Evolutionary conservation across 192 early-diverging fungal genomes (phyloP), one percentile per base, ranked within the genome.

Genomic region (Coemansia sp.): DNA sequence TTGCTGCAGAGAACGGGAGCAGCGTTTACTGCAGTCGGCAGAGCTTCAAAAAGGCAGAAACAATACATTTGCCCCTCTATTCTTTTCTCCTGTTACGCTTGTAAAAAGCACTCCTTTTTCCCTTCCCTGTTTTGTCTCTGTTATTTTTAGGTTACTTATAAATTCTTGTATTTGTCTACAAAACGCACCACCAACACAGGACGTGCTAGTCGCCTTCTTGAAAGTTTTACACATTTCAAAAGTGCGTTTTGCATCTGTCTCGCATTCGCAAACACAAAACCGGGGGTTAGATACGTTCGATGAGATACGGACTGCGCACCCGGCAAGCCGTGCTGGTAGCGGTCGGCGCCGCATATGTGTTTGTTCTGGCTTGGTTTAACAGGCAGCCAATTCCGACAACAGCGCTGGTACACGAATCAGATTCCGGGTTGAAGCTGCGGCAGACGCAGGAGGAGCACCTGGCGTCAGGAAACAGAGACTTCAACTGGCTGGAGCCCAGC

Each of bases 331-430:
- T 74, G 69, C 63, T 80, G 52, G 64, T 80, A 26, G 72, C 63
- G n/a, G 77, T 80, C 1, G 77, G 77, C n/a, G 35, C 66, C 10
- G 66, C 58, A 2, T 80, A 80, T 21, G 69, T 75, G 59, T 65
- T 80, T 43, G 68, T 74, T n/a, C 65, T 80, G 13, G 77, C 77
- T 3, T 80, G 77, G 77, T 71, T 80, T 56, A 80, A 80, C 53
- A 61, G 77, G 21, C 77, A 80, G 58, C 77, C 77, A 10, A 80
- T 80, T 68, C 77, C 77, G n/a, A 75, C 72, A 4, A 70, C 77
- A 15, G 49, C 67, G 42, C 69, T 80, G 60, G 62, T 80, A 12
- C 77, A 80, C 49, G 77, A 80, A 35, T 71, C 72, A 7, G 69
- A 71, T 57, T 58, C 18, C 37, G 37, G 31, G 18, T 30, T 74